phyloP scores from a whole-genome alignment of 805 yeast species.

The Candida nemodendra region DNA sequence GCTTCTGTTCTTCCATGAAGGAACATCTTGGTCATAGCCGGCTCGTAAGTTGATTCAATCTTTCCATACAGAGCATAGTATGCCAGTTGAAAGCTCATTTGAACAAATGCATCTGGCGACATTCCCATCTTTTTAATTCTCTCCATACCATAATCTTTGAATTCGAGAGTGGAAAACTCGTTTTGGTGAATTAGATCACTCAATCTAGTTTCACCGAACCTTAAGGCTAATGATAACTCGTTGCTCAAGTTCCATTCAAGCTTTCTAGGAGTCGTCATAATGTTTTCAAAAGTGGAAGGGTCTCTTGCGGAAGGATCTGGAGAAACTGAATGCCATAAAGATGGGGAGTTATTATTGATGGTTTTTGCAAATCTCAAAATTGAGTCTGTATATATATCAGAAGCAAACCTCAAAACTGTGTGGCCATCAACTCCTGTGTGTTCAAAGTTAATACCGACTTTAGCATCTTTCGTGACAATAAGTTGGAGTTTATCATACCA shows the following conservation, averaged over 20 bases:
- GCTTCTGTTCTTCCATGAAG: constrained; percentile 94
- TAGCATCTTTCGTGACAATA: constrained; percentile 82
- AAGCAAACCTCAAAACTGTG: constrained; percentile 82
- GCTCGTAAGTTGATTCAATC: constrained; percentile 92
- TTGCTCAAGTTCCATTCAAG: constrained; percentile 84
- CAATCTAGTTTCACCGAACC: constrained; percentile 88
- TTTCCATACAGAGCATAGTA: constrained; percentile 90
- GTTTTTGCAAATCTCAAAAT: constrained; percentile 81
- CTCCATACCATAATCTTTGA: constrained; percentile 68
- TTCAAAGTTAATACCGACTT: constrained; percentile 91
- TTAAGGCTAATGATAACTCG: constrained; percentile 71
- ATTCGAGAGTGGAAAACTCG: constrained; percentile 80
- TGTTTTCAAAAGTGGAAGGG: constrained; percentile 43
- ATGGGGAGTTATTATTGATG: constrained; percentile 73
- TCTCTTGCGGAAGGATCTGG: constrained; percentile 46
- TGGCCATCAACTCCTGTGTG: constrained; percentile 97
- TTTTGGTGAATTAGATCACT: constrained; percentile 87
- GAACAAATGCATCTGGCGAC: constrained; percentile 93
- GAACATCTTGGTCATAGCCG: constrained; percentile 90
- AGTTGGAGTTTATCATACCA: constrained; percentile 90
- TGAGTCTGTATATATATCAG: constrained; percentile 89
- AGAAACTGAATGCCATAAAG: constrained; percentile 59
- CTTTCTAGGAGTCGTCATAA: constrained; percentile 75
- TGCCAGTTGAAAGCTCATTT: constrained; percentile 91
- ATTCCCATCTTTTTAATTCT: constrained; percentile 80